Evolutionary conservation across 2,329 filamentous ascomycete genomes (phyloP), one percentile per base, ranked within the genome.

Genomic region (Bipolaris victoriae): DNA sequence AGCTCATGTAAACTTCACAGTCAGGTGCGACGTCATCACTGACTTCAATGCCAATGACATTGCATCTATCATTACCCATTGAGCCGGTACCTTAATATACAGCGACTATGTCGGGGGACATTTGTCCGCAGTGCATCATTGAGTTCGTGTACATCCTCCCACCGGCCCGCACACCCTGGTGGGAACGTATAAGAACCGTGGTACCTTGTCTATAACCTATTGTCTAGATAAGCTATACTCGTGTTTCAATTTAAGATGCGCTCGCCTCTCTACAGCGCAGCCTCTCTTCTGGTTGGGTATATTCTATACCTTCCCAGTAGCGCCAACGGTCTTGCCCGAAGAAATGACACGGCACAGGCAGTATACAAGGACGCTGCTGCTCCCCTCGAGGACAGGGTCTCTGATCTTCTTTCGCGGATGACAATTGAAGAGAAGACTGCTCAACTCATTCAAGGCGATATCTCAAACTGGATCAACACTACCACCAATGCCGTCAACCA

Each of bases 391-490:
- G 84, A 83, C 48, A 82, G 90, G 57, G 84, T 92, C 10, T 73
- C 83, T 9, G 89, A 92, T 71, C 81, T 92, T 5, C 76, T 92
- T 50, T 83, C 84, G 11, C 84, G 87, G 22, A 92, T 92, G 90
- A 90, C 87, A 0, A 83, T 90, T 52, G 82, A 89, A 67, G 90
- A 92, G 58, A 92, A 92, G 77, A 84, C 86, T 43, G 82, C 87
- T 1, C 90, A 92, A 71, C 79, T 81, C n/a, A 74, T 81, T 47
- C 79, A 81, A 78, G 82, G 89, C 46, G 90, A 92, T 68, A 82
- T 92, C 58, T 82, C 83, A 5, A 90, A 91, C 70, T 92, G 88
- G 86, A 83, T 92, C 73, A 86, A 91, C 70, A 81, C 82, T n/a
- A 87, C 84, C 0, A 83, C 84, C 33, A 87, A 87, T 53, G 79